phyloP scores from a whole-genome alignment of 495 filamentous ascomycete species.

The Elasticomyces elasticus region DNA sequence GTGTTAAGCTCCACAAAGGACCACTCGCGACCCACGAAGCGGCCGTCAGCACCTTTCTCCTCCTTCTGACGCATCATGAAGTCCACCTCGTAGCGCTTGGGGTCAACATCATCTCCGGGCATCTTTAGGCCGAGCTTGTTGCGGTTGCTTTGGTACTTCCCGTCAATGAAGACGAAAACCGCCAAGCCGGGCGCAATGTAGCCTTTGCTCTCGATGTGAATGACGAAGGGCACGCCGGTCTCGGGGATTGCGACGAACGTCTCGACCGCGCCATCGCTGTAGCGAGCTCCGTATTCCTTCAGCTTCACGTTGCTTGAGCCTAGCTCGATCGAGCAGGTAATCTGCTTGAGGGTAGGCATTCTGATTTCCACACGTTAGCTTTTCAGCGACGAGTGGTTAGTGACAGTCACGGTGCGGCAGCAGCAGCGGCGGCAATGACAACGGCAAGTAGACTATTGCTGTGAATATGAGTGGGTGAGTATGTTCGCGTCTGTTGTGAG shows the following conservation, averaged over 20 bases:
- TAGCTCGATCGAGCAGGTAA: slow-evolving; percentile 37
- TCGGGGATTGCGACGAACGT: slow-evolving; percentile 37
- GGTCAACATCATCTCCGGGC: slow-evolving; percentile 13
- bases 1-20: slow-evolving; percentile 35
- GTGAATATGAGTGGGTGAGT: not conserved
- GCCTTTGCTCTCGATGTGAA: slow-evolving; percentile 33
- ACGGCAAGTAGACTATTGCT: not conserved
- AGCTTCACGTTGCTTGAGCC: slow-evolving; percentile 27
- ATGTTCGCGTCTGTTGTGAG: not conserved
- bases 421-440: not conserved
- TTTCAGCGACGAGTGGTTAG: not conserved
- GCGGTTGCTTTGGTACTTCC: slow-evolving; percentile 42
- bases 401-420: not conserved
- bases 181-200: slow-evolving; percentile 40
- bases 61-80: slow-evolving; percentile 40
- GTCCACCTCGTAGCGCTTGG: slow-evolving; percentile 27
- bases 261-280: slow-evolving; percentile 38
- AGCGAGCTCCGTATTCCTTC: slow-evolving; percentile 35
- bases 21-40: slow-evolving; percentile 37
- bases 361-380: not conserved
- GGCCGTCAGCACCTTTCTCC: slow-evolving; percentile 29
- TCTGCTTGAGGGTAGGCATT: slow-evolving; percentile 40
- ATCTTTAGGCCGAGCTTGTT: slow-evolving; percentile 32
- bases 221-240: slow-evolving; percentile 28
- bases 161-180: slow-evolving; percentile 43